Evolutionary conservation across 371 early-diverging fungal species (phyloP).

Genomic region (Mortierella sp.): DNA sequence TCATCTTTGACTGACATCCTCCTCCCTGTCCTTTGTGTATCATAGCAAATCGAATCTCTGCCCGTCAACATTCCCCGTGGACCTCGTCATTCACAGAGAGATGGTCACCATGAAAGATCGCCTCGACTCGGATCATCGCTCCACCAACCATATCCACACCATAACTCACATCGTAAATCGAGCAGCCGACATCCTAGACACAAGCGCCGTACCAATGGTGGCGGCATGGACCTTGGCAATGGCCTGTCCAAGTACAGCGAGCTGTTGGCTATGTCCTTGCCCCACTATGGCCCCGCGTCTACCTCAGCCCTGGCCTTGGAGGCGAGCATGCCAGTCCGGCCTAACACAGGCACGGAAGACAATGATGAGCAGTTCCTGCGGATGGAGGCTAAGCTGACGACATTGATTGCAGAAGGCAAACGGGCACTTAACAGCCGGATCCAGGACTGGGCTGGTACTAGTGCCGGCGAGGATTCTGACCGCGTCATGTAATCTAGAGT

Average conservation of each 20-base stretch:
- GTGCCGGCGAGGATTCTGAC: no score
- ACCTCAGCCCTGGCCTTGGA: conserved; percentile 2
- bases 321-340: conserved; percentile 8
- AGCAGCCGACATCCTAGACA: conserved; percentile 4
- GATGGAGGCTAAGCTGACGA: conserved; percentile 52
- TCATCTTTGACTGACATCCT: neutral
- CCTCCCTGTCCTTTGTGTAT: neutral
- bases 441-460: conserved; percentile 17
- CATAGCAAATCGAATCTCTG: conserved; percentile 28
- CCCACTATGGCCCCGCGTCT: neutral
- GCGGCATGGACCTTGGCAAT: no score
- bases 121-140: conserved; percentile 29
- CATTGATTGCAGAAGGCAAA: conserved; percentile 48
- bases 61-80: conserved; percentile 31
- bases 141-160: conserved; percentile 17
- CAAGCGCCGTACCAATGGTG: no score
- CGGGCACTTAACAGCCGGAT: conserved; percentile 39
- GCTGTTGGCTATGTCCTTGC: neutral
- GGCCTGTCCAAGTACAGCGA: neutral
- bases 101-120: neutral
- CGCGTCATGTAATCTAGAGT: no score
- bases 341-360: conserved; percentile 45
- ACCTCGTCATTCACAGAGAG: neutral
- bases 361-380: conserved; percentile 45
- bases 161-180: conserved; percentile 5